Conservation (phyloP, 495 filamentous ascomycete genomes). For the Aspergillus cristatus region DNA sequence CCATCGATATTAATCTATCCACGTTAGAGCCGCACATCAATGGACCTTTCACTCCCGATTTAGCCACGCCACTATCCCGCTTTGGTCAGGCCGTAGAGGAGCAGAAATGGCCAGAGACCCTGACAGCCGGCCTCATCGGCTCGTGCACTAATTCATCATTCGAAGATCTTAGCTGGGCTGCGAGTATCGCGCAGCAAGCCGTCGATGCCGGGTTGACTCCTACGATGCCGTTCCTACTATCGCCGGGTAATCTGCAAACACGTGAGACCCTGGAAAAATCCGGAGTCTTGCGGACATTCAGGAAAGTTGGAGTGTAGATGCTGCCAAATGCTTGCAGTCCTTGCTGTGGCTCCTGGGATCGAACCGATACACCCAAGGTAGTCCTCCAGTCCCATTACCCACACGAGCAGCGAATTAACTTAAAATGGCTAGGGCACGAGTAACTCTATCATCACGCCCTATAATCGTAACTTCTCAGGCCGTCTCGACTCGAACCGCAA, state of each 20-base stretch:
- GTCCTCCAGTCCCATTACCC: no score
- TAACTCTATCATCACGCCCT: conserved; percentile 76
- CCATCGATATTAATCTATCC: conserved; percentile 78
- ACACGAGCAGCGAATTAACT: no score
- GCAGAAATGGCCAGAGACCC: conserved; percentile 80
- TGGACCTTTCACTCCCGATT: conserved; percentile 90
- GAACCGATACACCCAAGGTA: conserved; percentile 71
- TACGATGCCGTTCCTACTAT: conserved; percentile 71
- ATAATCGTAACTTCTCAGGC: conserved; percentile 87
- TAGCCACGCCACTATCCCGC: conserved; percentile 85
- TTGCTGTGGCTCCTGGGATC: conserved; percentile 67
- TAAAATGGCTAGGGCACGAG: conserved; percentile 62
- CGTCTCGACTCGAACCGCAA: conserved; percentile 76
- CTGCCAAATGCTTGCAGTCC: conserved; percentile 77
- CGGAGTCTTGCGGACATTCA: conserved; percentile 73
- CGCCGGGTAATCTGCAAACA: conserved; percentile 83
- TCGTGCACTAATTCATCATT: conserved; percentile 92
- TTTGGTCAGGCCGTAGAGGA: conserved; percentile 75
- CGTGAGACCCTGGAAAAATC: conserved; percentile 74
- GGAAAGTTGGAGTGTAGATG: conserved; percentile 77
- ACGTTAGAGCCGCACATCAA: conserved; percentile 90
- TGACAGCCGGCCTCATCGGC: conserved; percentile 73
- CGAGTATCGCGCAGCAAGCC: conserved; percentile 79
- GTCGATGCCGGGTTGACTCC: conserved; percentile 66
- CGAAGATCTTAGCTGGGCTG: conserved; percentile 79